A percentile compares a stretch with the other conserved stretches of the same genome.
Conservation (phyloP, 805 yeast genomes). For the Candida nanaspora region DNA sequence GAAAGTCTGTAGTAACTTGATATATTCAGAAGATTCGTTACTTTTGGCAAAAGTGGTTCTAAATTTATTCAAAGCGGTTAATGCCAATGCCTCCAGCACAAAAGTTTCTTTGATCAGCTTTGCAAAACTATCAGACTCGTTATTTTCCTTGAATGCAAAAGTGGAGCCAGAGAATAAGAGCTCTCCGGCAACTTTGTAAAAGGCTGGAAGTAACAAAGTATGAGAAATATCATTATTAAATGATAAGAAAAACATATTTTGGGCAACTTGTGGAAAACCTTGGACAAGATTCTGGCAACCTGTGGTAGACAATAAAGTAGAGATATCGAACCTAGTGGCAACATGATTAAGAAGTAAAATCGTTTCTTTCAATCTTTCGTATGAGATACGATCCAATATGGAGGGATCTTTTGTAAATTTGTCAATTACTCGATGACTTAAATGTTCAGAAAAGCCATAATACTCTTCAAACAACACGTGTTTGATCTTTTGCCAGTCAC, state of each 20-base stretch:
- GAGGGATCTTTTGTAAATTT: constrained; percentile 8
- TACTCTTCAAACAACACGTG: constrained; percentile 22
- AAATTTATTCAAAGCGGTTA: constrained; percentile 19
- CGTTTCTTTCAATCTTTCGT: constrained; percentile 6
- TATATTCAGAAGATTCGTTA: constrained; percentile 20
- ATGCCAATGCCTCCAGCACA: constrained; percentile 17
- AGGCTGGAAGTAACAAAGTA: constrained; percentile 14
- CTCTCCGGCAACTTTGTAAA: constrained; percentile 21
- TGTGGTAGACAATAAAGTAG: neutral
- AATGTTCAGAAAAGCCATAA: constrained; percentile 6
- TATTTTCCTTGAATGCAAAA: constrained; percentile 1
- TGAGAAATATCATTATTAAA: constrained; percentile 19
- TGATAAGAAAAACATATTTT: constrained; percentile 12
- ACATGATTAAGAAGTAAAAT: neutral
- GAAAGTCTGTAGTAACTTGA: constrained; percentile 14
- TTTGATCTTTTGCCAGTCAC: constrained; percentile 15
- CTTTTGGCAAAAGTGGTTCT: constrained; percentile 16
- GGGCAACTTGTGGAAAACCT: constrained; percentile 15
- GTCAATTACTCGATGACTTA: constrained; percentile 17
- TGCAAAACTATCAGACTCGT: constrained; percentile 11
- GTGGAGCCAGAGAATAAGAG: constrained; percentile 6
- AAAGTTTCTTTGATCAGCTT: constrained; percentile 17
- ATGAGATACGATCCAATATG: neutral
- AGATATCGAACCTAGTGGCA: neutral
- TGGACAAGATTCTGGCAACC: neutral